Percentiles rank a stretch among this genome's conserved stretches.
Conservation (phyloP, 768 basidiomycete genomes). For the Mycena metata region DNA sequence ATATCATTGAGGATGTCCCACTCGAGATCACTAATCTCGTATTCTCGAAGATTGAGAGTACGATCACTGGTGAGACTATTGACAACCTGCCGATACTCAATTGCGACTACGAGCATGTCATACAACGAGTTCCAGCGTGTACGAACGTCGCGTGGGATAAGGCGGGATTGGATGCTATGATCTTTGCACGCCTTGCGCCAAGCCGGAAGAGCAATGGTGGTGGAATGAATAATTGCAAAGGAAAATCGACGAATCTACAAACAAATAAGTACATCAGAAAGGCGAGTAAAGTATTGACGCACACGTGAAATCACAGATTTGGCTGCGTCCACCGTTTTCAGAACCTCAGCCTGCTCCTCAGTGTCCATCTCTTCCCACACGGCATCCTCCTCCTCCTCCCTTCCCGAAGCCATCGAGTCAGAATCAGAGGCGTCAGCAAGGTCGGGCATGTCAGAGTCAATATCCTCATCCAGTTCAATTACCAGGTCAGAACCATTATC, state of each 20-base stretch:
- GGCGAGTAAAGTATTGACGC: neutral
- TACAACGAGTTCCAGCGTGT: conserved; percentile 55
- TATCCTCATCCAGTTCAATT: too few species aligned
- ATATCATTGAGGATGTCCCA: too few species aligned
- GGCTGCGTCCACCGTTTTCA: neutral
- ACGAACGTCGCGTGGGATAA: conserved; percentile 51
- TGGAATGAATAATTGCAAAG: conserved; percentile 47
- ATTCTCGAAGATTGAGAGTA: too few species aligned
- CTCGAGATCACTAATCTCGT: too few species aligned
- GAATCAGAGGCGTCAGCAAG: too few species aligned
- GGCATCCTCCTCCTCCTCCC: neutral
- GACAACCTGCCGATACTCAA: too few species aligned
- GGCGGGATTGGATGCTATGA: conserved; percentile 17
- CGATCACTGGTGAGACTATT: too few species aligned
- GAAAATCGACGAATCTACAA: conserved; percentile 40
- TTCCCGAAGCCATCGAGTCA: too few species aligned
- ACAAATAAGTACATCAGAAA: neutral
- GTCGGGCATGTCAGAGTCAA: too few species aligned
- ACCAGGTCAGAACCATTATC: too few species aligned
- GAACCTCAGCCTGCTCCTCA: neutral
- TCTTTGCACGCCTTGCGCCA: conserved; percentile 42
- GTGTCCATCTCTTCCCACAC: neutral
- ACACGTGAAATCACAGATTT: neutral
- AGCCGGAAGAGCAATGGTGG: conserved; percentile 46
- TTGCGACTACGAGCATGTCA: conserved; percentile 47